Evolutionary conservation across 2,329 filamentous ascomycete species (phyloP), one percentile per base, ranked within the genome.

Genomic region (Ilyonectria destructans): DNA sequence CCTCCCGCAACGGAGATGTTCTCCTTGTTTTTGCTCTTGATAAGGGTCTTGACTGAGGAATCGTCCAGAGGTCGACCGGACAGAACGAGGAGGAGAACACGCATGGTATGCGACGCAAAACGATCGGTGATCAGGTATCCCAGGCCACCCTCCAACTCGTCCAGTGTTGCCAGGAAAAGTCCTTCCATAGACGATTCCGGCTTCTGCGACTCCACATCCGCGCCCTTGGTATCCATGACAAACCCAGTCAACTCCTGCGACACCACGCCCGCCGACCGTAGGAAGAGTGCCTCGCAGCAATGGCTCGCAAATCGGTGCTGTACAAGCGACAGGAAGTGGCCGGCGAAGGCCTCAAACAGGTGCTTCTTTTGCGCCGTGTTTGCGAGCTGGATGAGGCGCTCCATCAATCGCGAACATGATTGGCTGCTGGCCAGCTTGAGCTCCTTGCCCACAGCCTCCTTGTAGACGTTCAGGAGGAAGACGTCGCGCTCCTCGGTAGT

Each of bases 251-350:
- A 82, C 81, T 97, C 95, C 69, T 91, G 85, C 15, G 92, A 92
- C 43, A 97, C 93, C 12, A 92, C 83, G 1, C 93, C 92, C 0
- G 95, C 95, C 2, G 93, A 92, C 71, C 93, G 90, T 56, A 95
- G 85, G 80, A 99, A 98, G 35, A 99, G 87, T 29, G 94, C 94
- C 83, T 99, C 96, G 80, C 95, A 98, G 82, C 96, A 98, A 84
- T 99, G 96, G 68, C 95, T 97, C 6, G 96, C 96, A 77, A 99
- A 99, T 19, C 96, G 92, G 82, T 99, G 96, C 79, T 97, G 95
- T 58, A 98, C 91, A 31, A 99, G 88, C 75, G 95, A 92, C 66
- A 96, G 85, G 81, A 98, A 97, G 81, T 98, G 93, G 37, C 92
- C 91, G 21, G 87, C 91, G 80, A 98, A 98, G 51, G 93, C 94